A percentile compares a stretch with the other conserved stretches of the same genome.
These are phyloP conservation scores for Phellopilus nigrolimitatus DNA, from an alignment of 1,284 basidiomycete species.

Conservation along the genomic window DNA sequence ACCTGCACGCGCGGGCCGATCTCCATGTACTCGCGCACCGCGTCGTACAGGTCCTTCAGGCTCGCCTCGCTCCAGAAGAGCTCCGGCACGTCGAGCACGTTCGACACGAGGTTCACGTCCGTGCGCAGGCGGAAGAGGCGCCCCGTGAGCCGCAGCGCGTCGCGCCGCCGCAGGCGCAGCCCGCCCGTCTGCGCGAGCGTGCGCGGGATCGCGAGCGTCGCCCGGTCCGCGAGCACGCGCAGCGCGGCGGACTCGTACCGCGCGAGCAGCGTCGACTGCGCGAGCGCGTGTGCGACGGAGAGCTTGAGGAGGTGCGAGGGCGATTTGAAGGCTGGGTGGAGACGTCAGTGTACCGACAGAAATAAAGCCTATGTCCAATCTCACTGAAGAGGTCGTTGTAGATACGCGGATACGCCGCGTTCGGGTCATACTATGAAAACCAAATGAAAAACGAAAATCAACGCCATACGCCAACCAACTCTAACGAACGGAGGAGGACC, in stretches of 20 bases:
- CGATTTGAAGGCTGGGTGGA: constrained; percentile 72
- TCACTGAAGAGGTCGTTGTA: constrained; percentile 90
- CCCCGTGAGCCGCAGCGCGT: constrained; percentile 86
- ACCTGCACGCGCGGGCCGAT: constrained; percentile 82
- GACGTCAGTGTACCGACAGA: not conserved
- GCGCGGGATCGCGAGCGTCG: too few relatives aligned
- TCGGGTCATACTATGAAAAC: constrained; percentile 85
- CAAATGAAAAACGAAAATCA: constrained; percentile 23
- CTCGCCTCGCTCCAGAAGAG: constrained; percentile 95
- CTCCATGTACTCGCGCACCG: constrained; percentile 93
- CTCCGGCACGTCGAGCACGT: constrained; percentile 93
- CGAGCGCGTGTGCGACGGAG: constrained; percentile 91
- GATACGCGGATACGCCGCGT: constrained; percentile 81
- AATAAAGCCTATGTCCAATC: constrained; percentile 25
- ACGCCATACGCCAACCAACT: not conserved
- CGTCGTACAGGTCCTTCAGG: constrained; percentile 85
- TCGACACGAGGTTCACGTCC: constrained; percentile 89
- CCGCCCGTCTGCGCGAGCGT: constrained; percentile 79
- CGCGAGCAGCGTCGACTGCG: constrained; percentile 89
- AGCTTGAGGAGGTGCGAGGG: constrained; percentile 83
- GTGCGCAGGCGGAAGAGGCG: constrained; percentile 84
- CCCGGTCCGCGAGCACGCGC: constrained; percentile 73
- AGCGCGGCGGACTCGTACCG: constrained; percentile 84
- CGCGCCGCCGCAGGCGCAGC: constrained; percentile 72
- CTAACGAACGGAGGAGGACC: constrained; percentile 26